phyloP scores from a whole-genome alignment of 495 filamentous ascomycete species.

The Podospora didyma region DNA sequence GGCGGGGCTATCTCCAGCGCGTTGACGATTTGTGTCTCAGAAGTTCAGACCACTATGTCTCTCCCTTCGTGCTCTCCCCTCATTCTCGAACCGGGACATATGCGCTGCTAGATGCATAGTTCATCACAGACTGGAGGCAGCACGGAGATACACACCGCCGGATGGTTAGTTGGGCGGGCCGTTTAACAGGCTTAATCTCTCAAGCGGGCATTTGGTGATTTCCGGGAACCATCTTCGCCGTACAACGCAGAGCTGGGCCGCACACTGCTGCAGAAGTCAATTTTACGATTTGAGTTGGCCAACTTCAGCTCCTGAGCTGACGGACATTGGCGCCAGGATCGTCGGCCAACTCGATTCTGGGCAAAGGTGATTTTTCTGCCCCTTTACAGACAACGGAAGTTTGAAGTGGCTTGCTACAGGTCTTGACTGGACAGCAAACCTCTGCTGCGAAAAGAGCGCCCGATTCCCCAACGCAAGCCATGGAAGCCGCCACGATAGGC shows the following conservation, averaged over 20 bases:
- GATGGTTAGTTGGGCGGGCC: neutral
- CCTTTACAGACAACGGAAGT: too few species aligned
- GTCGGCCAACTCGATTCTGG: too few species aligned
- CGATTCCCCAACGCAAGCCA: too few species aligned
- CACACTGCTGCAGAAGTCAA: neutral
- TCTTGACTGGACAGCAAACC: too few species aligned
- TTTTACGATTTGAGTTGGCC: too few species aligned
- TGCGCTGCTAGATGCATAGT: neutral
- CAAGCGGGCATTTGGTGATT: neutral
- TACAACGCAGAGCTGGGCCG: neutral
- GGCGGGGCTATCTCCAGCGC: neutral
- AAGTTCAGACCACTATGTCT: neutral
- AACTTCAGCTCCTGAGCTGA: too few species aligned
- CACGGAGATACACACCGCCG: neutral
- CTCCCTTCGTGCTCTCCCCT: neutral
- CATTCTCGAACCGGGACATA: neutral
- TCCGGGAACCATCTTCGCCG: neutral
- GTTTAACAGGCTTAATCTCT: neutral
- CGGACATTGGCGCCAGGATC: too few species aligned
- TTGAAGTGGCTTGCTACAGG: too few species aligned
- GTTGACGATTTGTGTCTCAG: slow-evolving; percentile 7
- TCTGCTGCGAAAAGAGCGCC: too few species aligned
- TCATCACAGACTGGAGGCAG: neutral
- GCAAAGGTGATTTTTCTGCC: too few species aligned
- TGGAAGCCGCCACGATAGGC: too few species aligned